phyloP scores from a whole-genome alignment of 176 grass and related monocot species.

The Oryza rufipogon region DNA sequence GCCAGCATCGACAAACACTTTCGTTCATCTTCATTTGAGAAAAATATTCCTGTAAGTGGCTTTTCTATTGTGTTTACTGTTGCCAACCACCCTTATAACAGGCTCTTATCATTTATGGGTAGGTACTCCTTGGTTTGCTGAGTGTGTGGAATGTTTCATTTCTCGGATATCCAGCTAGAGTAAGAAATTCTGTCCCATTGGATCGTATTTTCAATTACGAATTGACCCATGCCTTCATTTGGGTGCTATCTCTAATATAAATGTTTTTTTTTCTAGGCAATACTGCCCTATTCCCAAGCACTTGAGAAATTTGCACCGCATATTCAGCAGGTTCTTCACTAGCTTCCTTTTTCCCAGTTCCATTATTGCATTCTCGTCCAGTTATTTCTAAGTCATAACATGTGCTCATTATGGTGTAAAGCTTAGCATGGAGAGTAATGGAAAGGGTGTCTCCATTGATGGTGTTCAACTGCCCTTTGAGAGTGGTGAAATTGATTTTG shows the following conservation, averaged over 20 bases:
- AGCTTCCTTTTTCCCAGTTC: conserved; percentile 23
- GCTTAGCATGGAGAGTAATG: conserved; percentile 99
- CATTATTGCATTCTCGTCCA: conserved; percentile 19
- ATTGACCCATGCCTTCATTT: conserved; percentile 4
- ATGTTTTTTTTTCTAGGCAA: conserved; percentile 56
- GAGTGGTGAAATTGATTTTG: conserved; percentile 98
- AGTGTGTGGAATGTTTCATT: conserved; percentile 99
- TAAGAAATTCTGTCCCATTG: conserved; percentile 38
- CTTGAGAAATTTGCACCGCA: conserved; percentile 97
- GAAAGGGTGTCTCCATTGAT: conserved; percentile 96
- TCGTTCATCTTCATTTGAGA: conserved; percentile 73
- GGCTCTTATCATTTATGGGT: conserved; percentile 39
- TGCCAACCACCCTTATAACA: conserved; percentile 35
- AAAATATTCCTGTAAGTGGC: conserved; percentile 89
- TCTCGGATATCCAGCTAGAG: conserved; percentile 91
- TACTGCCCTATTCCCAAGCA: conserved; percentile 94
- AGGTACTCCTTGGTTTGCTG: conserved; percentile 96
- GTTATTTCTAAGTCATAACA: conserved; percentile 23
- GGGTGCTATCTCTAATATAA: conserved; percentile 16
- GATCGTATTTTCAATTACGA: conserved; percentile 18
- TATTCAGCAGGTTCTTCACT: conserved; percentile 88
- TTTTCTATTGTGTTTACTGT: conserved; percentile 22
- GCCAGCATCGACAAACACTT: conserved; percentile 88
- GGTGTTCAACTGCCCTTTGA: conserved; percentile 73
- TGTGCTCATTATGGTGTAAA: conserved; percentile 50